Percentiles rank a stretch among this genome's conserved stretches.
Evolutionary conservation across 1,284 basidiomycete genomes (phyloP).

Genomic region (Phellinidium pouzarii): DNA sequence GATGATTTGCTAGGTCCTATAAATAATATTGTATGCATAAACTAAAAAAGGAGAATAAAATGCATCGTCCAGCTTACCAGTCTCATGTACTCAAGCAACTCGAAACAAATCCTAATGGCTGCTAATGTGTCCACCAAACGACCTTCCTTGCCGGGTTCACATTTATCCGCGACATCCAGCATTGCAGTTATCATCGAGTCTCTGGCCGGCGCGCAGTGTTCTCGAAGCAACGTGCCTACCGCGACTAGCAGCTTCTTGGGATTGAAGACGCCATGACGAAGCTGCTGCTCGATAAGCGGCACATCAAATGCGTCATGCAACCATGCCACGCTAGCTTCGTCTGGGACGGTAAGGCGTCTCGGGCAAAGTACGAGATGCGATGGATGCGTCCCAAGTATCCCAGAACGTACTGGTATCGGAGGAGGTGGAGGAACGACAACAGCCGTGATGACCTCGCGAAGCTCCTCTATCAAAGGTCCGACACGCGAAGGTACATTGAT

Average conservation of each 20-base stretch:
- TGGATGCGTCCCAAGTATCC: background rate
- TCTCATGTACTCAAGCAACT: constrained; percentile 93
- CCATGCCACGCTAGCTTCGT: constrained; percentile 48
- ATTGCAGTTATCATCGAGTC: constrained; percentile 81
- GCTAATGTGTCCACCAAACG: constrained; percentile 60
- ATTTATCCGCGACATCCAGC: constrained; percentile 61
- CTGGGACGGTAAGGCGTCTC: constrained; percentile 34
- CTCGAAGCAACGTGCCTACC: constrained; percentile 79
- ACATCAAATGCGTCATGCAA: constrained; percentile 40
- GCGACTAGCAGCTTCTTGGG: constrained; percentile 73
- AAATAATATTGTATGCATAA: constrained; percentile 9
- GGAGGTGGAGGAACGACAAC: background rate
- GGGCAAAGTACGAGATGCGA: constrained; percentile 14
- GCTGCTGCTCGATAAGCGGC: constrained; percentile 71
- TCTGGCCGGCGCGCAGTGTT: constrained; percentile 90
- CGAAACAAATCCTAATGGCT: constrained; percentile 81
- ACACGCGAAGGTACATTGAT: constrained; percentile 8
- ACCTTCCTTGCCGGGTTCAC: constrained; percentile 46
- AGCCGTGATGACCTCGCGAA: constrained; percentile 6
- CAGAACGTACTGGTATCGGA: background rate
- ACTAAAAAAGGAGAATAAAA: background rate
- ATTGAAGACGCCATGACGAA: constrained; percentile 74
- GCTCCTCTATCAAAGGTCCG: constrained; percentile 2
- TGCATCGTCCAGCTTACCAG: constrained; percentile 48
- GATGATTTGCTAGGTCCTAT: constrained; percentile 93